Evolutionary conservation across 768 basidiomycete species (phyloP), one percentile per base, ranked within the genome.

Genomic region (Tylopilus plumbeoviolaceoides): DNA sequence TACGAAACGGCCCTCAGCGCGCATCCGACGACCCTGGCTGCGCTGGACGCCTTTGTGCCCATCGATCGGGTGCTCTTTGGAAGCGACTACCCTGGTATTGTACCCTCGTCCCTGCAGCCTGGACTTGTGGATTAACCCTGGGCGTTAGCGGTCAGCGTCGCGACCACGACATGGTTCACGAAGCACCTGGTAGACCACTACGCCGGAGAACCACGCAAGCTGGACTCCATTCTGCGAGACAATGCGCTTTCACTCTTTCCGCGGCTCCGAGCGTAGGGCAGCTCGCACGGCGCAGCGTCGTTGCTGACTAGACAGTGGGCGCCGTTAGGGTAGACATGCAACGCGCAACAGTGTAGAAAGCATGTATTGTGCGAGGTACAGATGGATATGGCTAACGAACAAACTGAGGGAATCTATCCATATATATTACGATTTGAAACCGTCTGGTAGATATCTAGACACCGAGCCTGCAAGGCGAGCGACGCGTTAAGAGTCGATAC

Each of bases 71-170:
- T 90, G 48, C 69, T 89, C 23, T 89, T 85, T 64, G 88, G 88
- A 38, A 84, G 83, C 15, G 88, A 91, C 66, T 87, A 86, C 61
- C 88, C 88, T 49, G 88, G 88, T 86, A 64, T 50, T 70, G 59
- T 50, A 43, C 23, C 48, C 23, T 31, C 28, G 17, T 27, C 14
- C 44, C 8, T 39, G n/a, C 44, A 14, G 8, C 21, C 28, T 14
- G 36, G 33, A 41, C 35, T 23, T 23, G 4, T 58, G 28, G 57
- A 30, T 28, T 5, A 45, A 50, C 36, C 11, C 27, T 35, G 44
- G 18, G 31, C 35, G 43, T 25, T 48, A 89, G 87, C 85, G 31
- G 83, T 85, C 35, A 81, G 75, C 63, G 70, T 62, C 27, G 67
- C 75, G 25, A 83, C 79, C 72, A 75, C 75, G 8, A 62, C 60